A percentile compares a stretch with the other conserved stretches of the same genome.
Conservation (phyloP, 805 yeast species). For the Kuraishia capsulata region DNA sequence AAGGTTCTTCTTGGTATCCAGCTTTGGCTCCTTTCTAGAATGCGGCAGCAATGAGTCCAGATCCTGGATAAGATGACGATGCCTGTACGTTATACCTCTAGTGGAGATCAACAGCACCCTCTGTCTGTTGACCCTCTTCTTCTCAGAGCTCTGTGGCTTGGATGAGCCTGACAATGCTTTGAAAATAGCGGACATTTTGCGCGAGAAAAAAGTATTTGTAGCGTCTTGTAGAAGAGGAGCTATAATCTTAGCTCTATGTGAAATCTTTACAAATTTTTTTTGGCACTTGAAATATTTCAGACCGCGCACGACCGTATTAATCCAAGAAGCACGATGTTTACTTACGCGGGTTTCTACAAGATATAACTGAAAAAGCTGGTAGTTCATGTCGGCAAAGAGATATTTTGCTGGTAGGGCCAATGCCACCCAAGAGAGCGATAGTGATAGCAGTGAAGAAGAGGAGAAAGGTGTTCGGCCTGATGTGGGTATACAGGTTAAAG, state of each 20-base stretch:
- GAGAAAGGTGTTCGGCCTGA: background rate
- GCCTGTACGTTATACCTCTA: conserved; percentile 91
- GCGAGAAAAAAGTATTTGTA: too few species aligned
- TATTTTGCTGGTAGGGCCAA: conserved; percentile 1
- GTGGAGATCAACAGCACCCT: conserved; percentile 84
- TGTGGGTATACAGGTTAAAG: background rate
- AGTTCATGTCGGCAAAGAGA: too few species aligned
- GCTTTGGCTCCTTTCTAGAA: conserved; percentile 91
- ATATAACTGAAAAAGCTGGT: too few species aligned
- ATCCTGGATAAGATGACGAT: conserved; percentile 87
- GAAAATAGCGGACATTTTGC: conserved; percentile 73
- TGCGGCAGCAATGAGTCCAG: conserved; percentile 78
- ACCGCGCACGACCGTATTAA: too few species aligned
- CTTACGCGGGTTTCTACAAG: too few species aligned
- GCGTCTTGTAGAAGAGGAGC: background rate
- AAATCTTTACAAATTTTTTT: too few species aligned
- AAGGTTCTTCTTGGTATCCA: conserved; percentile 86
- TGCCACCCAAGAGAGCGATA: background rate
- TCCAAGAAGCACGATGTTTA: too few species aligned
- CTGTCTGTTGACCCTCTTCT: conserved; percentile 73
- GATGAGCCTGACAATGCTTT: conserved; percentile 43
- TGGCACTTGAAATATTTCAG: too few species aligned
- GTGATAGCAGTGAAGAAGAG: conserved; percentile 7
- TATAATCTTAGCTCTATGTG: too few species aligned
- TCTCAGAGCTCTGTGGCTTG: conserved; percentile 19